These are phyloP conservation scores for Microcos paniculata DNA, from an alignment of 345 rosid genomes.

Conservation along the genomic window DNA sequence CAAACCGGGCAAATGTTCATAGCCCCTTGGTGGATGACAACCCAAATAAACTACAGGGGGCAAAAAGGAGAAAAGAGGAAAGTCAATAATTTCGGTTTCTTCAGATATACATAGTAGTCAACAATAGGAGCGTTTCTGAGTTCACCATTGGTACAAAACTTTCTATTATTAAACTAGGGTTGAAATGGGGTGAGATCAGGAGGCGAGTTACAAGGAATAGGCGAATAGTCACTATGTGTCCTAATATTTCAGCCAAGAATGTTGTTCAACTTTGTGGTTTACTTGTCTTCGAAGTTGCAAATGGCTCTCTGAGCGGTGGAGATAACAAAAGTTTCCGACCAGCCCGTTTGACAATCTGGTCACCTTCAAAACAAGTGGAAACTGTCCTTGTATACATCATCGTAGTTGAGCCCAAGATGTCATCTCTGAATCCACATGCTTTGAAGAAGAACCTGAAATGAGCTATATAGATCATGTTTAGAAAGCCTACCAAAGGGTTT, in stretches of 20 bases:
- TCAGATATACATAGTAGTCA: not conserved
- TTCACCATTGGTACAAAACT: not conserved
- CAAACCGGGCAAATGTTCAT: not conserved
- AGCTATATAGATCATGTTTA: not conserved
- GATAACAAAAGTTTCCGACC: constrained; percentile 38
- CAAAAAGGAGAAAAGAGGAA: not conserved
- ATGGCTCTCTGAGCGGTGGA: constrained; percentile 29
- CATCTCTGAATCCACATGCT: constrained; percentile 87
- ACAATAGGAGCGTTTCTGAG: not conserved
- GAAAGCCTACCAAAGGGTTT: not conserved
- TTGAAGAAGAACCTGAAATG: constrained; percentile 67
- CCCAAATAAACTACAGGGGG: not conserved
- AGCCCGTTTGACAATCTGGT: constrained; percentile 27
- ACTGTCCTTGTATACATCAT: constrained; percentile 69
- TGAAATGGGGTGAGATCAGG: not conserved
- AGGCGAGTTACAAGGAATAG: not conserved
- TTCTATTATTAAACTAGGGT: not conserved
- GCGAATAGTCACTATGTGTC: not conserved
- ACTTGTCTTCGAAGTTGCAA: not conserved
- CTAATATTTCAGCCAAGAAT: not conserved
- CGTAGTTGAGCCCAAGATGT: constrained; percentile 74
- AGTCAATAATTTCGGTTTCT: not conserved
- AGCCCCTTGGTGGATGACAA: not conserved
- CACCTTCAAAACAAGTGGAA: constrained; percentile 26
- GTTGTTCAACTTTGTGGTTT: not conserved